Evolutionary conservation across 768 basidiomycete species (phyloP), one percentile per base, ranked within the genome.

Genomic region (Suillus discolor): DNA sequence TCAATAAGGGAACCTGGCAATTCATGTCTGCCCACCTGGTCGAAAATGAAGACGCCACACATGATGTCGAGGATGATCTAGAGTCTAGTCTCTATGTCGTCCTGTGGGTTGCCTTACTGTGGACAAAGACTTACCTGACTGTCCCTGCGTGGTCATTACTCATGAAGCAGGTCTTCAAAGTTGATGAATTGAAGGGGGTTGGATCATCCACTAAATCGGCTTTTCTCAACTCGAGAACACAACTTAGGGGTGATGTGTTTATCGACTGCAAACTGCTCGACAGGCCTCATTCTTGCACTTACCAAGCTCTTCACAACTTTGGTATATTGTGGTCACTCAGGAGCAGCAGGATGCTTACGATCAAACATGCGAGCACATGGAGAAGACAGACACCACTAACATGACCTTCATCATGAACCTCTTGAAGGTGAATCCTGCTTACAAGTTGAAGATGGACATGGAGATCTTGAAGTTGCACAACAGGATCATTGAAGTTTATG

Each of bases 1-100:
- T 57, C 23, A 25, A 41, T 7, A 44, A 78, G 76, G 77, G 78
- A 1, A 78, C 76, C n/a, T 78, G 76, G 76, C 71, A 71, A 44
- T 44, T 44, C 18, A 44, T 39, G 38, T 39, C 38, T 39, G 38
- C 38, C 38, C 38, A 39, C 12, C 38, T 39, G 38, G 12, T 39
- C 34, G 75, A 57, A 39, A 34, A 68, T 23, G 44, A 57, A 20
- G 28, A 23, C 9, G 67, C 70, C n/a, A 15, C 53, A 4, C 77
- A 77, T 53, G 60, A 34, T 0, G 63, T 75, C 41, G 66, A 70
- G 57, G 74, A 79, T 60, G 77, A 78, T 62, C 36, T 78, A 15
- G 76, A 78, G 62, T 78, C 78, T 0, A 73, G 77, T 62, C 42
- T 72, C 47, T 67, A 66, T 41, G 69, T 73, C 6, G 60, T 74